Base-by-base conservation (phyloP, 2,329 filamentous ascomycete species). In the Ophiocordyceps camponoti-floridani region DNA sequence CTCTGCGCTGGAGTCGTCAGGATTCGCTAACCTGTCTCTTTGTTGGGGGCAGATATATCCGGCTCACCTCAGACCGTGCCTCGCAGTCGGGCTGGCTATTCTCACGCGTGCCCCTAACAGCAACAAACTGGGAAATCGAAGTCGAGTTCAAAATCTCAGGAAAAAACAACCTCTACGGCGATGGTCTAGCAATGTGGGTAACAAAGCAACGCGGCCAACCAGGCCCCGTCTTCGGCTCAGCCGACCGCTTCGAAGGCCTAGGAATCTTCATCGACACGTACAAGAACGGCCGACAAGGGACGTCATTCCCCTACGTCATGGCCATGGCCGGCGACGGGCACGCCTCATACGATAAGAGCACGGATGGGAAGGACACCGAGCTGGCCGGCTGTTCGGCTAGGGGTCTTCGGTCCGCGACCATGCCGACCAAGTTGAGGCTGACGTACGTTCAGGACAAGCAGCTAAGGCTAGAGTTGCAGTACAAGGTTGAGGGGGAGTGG, bases 81-180 rank as follows among this genome's bases (percentile, higher is more conserved):
- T 95, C 89, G 55, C 86, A 94, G 65, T 75, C 79, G 56, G 91
- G 91, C 57, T 95, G 84, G 84, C 70, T 96, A 52, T 96, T 89
- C 68, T 95, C 88, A 43, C 77, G 88, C 48, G 85, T 96, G 43
- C 91, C 91, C 27, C 67, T 98, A 55, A 98, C 91, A 10, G 91
- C 91, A 41, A 98, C 89, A 40, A 98, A 98, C 67, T 98, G 91
- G 91, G 86, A 96, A 74, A 82, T 98, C 52, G 84, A 93, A 63
- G 75, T 96, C 51, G 91, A 96, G 59, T 96, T 96, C 70, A 86
- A 85, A 65, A 85, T 98, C 58, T 79, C 85, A 50, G 91, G 91
- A 55, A 77, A 82, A 55, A 84, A 88, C 56, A 84, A 84, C 62
- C 76, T 98, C 37, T 93, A 93, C 59, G 91, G 91, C 54, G 91